These are phyloP conservation scores for Xylariaceae sp. DNA, from an alignment of 2,329 filamentous ascomycete species.

Conservation along the genomic window DNA sequence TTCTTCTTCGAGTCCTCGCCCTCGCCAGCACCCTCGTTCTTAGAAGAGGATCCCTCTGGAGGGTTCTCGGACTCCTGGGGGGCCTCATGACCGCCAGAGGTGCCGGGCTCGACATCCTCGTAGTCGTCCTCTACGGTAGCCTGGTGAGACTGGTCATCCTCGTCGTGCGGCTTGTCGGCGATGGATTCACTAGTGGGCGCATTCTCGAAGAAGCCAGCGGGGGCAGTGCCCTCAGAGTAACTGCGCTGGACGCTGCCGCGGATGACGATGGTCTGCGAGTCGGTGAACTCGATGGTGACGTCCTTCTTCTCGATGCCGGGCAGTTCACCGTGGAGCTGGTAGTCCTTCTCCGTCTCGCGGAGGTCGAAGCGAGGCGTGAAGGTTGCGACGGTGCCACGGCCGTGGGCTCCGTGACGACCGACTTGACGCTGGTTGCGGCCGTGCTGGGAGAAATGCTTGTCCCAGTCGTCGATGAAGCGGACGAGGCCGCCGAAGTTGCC, in stretches of 20 bases:
- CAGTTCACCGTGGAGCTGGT: constrained; percentile 76
- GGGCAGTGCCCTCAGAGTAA: constrained; percentile 50
- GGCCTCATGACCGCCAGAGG: background rate
- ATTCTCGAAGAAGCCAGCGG: constrained; percentile 45
- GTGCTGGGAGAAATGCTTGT: constrained; percentile 43
- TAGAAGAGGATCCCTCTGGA: constrained; percentile 4
- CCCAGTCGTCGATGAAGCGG: constrained; percentile 60
- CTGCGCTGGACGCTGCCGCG: constrained; percentile 63
- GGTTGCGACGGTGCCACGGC: constrained; percentile 26
- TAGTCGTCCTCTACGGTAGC: constrained; percentile 63
- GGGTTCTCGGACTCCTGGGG: constrained; percentile 5
- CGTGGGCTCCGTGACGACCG: constrained; percentile 2
- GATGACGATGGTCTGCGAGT: constrained; percentile 66
- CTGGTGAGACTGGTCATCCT: constrained; percentile 42
- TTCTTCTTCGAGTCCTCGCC: constrained; percentile 31
- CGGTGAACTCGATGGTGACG: constrained; percentile 72
- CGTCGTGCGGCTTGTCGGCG: constrained; percentile 32
- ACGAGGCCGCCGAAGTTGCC: constrained; percentile 57
- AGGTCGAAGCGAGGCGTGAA: constrained; percentile 78
- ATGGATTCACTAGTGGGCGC: constrained; percentile 35
- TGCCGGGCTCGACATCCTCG: constrained; percentile 24
- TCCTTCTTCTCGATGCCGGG: constrained; percentile 70
- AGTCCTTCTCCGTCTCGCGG: constrained; percentile 60
- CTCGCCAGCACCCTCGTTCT: constrained; percentile 14
- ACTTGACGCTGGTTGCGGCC: constrained; percentile 7